Percentiles rank a stretch among this genome's conserved stretches.
phyloP scores from a whole-genome alignment of 768 basidiomycete genomes.

The Amanita brunnescens region DNA sequence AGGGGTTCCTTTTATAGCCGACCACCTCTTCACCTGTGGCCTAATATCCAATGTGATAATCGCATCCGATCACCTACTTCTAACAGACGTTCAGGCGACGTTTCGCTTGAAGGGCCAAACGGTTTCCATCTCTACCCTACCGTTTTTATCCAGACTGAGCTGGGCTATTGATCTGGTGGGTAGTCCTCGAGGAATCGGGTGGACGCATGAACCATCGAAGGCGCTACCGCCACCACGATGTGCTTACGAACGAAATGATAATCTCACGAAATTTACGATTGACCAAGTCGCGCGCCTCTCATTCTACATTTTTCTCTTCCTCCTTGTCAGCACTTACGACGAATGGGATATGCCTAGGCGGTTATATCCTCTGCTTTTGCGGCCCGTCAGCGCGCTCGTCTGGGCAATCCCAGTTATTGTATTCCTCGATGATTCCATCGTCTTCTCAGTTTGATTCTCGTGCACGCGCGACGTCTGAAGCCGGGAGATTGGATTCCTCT shows the following conservation, averaged over 20 bases:
- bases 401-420: conserved; percentile 9
- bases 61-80: conserved; percentile 11
- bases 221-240: conserved; percentile 10
- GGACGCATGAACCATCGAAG: conserved; percentile 17
- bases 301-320: conserved; percentile 13
- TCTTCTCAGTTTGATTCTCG: conserved; percentile 15
- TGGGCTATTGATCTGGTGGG: conserved; percentile 18
- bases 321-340: conserved; percentile 12
- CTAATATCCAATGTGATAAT: background rate
- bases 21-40: background rate
- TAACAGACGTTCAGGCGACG: conserved; percentile 20
- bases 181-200: conserved; percentile 21
- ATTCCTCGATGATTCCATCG: conserved; percentile 8
- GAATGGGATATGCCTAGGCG: conserved; percentile 13
- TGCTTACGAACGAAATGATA: conserved; percentile 8
- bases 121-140: conserved; percentile 7
- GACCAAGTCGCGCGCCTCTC: conserved; percentile 11
- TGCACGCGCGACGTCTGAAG: conserved; percentile 18
- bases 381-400: conserved; percentile 3
- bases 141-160: conserved; percentile 15
- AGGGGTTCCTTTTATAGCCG: background rate
- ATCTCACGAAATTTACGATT: conserved; percentile 12
- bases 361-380: conserved; percentile 12
- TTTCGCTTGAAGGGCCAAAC: conserved; percentile 13
- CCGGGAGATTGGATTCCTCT: conserved; percentile 31